phyloP scores from a whole-genome alignment of 1,284 basidiomycete species.

The Boletus smithii region DNA sequence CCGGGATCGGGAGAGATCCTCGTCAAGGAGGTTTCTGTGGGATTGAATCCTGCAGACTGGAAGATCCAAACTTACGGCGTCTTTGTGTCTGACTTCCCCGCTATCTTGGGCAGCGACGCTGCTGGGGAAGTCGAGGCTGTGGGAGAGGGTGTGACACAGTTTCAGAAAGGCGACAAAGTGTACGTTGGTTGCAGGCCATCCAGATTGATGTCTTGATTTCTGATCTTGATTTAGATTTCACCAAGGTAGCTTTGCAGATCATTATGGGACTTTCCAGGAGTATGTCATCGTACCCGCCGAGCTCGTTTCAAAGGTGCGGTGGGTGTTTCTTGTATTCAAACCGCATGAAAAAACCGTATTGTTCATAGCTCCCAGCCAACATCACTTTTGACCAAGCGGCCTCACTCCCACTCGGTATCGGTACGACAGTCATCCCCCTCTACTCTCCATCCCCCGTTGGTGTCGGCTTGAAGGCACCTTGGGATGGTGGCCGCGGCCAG shows the following conservation, averaged over 20 bases:
- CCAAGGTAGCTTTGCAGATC: conserved; percentile 20
- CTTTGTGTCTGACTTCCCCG: conserved; percentile 32
- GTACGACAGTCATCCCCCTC: conserved; percentile 17
- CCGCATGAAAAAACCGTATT: not conserved
- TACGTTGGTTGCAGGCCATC: conserved; percentile 14
- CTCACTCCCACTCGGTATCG: conserved; percentile 13
- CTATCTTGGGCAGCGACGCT: conserved; percentile 45
- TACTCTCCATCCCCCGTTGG: conserved; percentile 25
- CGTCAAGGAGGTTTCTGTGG: conserved; percentile 25
- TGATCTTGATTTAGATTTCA: conserved; percentile 21
- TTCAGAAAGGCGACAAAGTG: conserved; percentile 50
- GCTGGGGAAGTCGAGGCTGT: conserved; percentile 46
- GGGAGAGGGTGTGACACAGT: conserved; percentile 40
- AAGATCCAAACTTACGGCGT: conserved; percentile 34
- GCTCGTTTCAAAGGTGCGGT: conserved; percentile 27
- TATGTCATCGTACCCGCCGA: conserved; percentile 31
- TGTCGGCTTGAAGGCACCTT: conserved; percentile 22
- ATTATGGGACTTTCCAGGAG: conserved; percentile 35
- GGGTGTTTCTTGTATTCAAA: not conserved
- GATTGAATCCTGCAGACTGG: conserved; percentile 35
- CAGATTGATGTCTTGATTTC: not conserved
- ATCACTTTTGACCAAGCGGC: conserved; percentile 27
- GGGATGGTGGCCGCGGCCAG: conserved; percentile 21
- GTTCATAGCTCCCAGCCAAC: conserved; percentile 21
- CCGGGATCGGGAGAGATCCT: conserved; percentile 27